Percentiles rank a stretch among this genome's conserved stretches.
Conservation (phyloP, 176 grass and related monocot genomes). For the Tillandsia leiboldiana region DNA sequence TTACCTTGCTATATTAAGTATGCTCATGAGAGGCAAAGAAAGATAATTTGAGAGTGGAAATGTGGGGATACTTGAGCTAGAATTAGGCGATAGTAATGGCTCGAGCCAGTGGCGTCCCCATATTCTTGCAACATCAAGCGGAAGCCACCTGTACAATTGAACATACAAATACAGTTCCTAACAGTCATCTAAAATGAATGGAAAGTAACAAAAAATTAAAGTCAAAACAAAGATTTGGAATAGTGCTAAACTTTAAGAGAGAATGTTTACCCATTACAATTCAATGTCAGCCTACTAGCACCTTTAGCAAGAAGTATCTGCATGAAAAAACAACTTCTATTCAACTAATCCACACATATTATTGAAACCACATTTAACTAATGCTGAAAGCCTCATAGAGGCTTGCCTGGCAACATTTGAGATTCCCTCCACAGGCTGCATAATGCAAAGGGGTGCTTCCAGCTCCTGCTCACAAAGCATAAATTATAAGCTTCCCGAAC, state of each 20-base stretch:
- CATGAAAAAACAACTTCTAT: constrained; percentile 7
- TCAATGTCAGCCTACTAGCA: constrained; percentile 77
- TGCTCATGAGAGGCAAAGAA: constrained; percentile 86
- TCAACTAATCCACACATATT: constrained; percentile 10
- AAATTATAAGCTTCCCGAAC: constrained; percentile 3
- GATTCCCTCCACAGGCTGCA: constrained; percentile 71
- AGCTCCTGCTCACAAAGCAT: constrained; percentile 51
- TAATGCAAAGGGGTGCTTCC: constrained; percentile 92
- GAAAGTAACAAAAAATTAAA: neutral
- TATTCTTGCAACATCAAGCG: constrained; percentile 73
- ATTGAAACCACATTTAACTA: constrained; percentile 7
- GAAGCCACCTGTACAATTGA: constrained; percentile 70
- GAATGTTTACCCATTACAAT: constrained; percentile 82
- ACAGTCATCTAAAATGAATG: neutral
- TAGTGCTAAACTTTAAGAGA: neutral
- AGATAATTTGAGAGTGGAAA: constrained; percentile 78
- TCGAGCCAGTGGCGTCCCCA: constrained; percentile 62
- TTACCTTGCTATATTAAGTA: constrained; percentile 98
- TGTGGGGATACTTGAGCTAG: constrained; percentile 42
- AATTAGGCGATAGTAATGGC: constrained; percentile 79
- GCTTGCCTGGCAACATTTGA: constrained; percentile 80
- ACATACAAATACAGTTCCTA: constrained; percentile 13
- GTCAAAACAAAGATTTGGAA: constrained; percentile 4
- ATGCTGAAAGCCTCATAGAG: constrained; percentile 3
- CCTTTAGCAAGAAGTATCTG: constrained; percentile 87